phyloP scores from a whole-genome alignment of 257 asterid species.

The Fraxinus excelsior region DNA sequence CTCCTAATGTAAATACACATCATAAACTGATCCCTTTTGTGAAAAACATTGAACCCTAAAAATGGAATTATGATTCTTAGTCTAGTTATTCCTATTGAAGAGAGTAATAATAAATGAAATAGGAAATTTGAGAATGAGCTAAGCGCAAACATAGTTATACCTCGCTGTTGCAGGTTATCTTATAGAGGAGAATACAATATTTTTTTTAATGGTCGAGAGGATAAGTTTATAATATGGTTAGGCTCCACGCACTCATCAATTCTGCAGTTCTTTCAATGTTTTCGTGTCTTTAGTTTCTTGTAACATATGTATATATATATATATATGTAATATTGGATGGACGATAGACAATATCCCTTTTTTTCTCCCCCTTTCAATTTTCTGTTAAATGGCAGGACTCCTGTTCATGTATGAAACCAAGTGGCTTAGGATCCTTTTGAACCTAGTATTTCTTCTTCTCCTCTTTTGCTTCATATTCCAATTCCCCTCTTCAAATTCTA shows the following conservation, averaged over 20 bases:
- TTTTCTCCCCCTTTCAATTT: background rate
- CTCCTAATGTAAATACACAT: background rate
- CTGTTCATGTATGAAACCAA: conserved; percentile 12
- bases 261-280: background rate
- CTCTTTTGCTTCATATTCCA: conserved; percentile 8
- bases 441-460: conserved; percentile 18
- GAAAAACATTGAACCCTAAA: too few relatives aligned
- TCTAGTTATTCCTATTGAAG: too few relatives aligned
- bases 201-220: too few relatives aligned
- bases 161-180: too few relatives aligned
- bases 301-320: background rate
- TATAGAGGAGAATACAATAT: too few relatives aligned
- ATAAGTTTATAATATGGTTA: too few relatives aligned
- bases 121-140: background rate
- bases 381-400: conserved; percentile 4
- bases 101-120: too few relatives aligned
- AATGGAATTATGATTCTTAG: background rate
- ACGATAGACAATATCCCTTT: background rate
- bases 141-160: too few relatives aligned
- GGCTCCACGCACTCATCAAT: background rate
- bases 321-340: background rate
- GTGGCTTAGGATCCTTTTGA: background rate
- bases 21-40: background rate
- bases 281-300: background rate
- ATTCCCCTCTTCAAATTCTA: background rate